Conservation (phyloP, 768 basidiomycete genomes). For the Pholiota molesta region DNA sequence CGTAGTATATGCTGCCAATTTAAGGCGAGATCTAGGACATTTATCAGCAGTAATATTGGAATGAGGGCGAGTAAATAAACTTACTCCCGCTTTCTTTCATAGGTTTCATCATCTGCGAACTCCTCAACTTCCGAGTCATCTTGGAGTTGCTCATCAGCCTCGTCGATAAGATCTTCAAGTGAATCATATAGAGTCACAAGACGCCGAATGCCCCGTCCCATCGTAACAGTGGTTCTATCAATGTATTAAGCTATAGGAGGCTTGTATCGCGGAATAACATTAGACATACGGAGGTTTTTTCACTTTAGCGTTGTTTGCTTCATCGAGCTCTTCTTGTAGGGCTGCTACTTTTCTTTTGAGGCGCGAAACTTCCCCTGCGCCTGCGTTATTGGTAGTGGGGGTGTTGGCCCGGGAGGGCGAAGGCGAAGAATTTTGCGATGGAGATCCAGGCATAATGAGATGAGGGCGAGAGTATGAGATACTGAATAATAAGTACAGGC, state of each 20-base stretch:
- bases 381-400: too few relatives aligned
- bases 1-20: neutral
- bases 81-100: neutral
- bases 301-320: neutral
- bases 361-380: too few relatives aligned
- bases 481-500: too few relatives aligned
- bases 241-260: neutral
- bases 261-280: neutral
- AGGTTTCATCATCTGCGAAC: neutral
- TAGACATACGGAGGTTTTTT: neutral
- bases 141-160: neutral
- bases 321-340: neutral
- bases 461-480: too few relatives aligned
- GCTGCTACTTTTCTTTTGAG: neutral
- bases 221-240: neutral
- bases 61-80: neutral
- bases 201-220: constrained; percentile 1
- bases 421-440: too few relatives aligned
- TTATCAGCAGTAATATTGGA: neutral
- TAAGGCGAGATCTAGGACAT: neutral
- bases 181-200: neutral
- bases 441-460: too few relatives aligned
- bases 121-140: neutral
- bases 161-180: neutral
- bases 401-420: too few relatives aligned